Evolutionary conservation across 2,329 filamentous ascomycete species (phyloP).

Genomic region (Cercospora zeae-maydis): DNA sequence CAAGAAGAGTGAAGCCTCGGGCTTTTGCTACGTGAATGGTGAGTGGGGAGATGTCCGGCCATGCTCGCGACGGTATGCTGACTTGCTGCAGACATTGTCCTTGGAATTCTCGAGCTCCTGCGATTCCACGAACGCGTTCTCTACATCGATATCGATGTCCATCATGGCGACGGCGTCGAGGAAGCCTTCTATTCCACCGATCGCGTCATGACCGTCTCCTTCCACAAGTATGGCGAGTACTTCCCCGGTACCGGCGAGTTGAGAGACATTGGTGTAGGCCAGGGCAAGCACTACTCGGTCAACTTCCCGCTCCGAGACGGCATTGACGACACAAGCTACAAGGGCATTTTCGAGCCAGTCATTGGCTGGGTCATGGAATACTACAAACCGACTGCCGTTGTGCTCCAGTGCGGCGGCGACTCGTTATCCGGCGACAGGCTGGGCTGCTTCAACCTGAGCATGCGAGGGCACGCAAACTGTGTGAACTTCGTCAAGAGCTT

Average conservation of each 20-base stretch:
- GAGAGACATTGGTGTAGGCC: constrained; percentile 64
- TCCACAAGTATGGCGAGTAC: constrained; percentile 71
- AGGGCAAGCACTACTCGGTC: constrained; percentile 64
- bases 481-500: constrained; percentile 67
- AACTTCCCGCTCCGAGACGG: constrained; percentile 68
- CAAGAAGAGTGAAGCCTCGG: constrained; percentile 48
- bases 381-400: constrained; percentile 64
- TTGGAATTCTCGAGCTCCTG: constrained; percentile 62
- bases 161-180: constrained; percentile 66
- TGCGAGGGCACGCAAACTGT: constrained; percentile 67
- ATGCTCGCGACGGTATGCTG: background rate
- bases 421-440: constrained; percentile 64
- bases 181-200: constrained; percentile 70
- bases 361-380: constrained; percentile 67
- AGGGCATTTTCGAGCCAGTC: constrained; percentile 65
- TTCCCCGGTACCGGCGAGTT: constrained; percentile 68
- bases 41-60: constrained; percentile 5
- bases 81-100: constrained; percentile 55
- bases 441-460: constrained; percentile 67
- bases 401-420: constrained; percentile 67
- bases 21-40: constrained; percentile 51
- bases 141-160: constrained; percentile 66
- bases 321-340: constrained; percentile 65
- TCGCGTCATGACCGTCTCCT: constrained; percentile 68
- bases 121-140: constrained; percentile 62